Percentiles rank a stretch among this genome's conserved stretches.
phyloP scores from a whole-genome alignment of 139 green algal species.

The Chlorella vulgaris region DNA sequence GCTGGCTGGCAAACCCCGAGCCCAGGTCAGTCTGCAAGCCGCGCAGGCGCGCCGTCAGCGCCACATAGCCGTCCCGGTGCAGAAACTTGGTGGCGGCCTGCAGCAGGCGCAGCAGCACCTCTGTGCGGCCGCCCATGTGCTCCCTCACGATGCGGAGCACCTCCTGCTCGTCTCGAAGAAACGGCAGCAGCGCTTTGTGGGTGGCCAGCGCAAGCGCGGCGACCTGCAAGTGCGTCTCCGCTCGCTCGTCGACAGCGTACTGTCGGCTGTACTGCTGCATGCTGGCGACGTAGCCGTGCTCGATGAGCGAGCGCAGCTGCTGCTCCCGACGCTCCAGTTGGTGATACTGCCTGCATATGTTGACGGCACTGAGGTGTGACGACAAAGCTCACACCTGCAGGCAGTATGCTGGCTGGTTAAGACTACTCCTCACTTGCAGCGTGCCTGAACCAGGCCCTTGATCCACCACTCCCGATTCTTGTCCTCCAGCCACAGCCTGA shows the following conservation, averaged over 20 bases:
- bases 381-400: too few relatives aligned
- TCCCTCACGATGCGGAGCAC: constrained; percentile 41
- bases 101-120: constrained; percentile 30
- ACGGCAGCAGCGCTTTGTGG: constrained; percentile 40
- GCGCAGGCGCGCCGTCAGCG: constrained; percentile 26
- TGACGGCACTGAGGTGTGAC: too few relatives aligned
- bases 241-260: constrained; percentile 38
- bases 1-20: constrained; percentile 28
- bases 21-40: constrained; percentile 50
- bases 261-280: not conserved
- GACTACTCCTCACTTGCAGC: constrained; percentile 32
- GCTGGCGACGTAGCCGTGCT: not conserved
- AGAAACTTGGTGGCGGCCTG: constrained; percentile 21
- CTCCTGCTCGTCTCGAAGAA: constrained; percentile 42
- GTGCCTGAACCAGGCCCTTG: constrained; percentile 15
- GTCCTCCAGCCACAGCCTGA: constrained; percentile 36
- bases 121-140: constrained; percentile 48
- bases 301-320: constrained; percentile 9
- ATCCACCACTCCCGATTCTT: constrained; percentile 47
- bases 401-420: not conserved
- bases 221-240: constrained; percentile 44
- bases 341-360: constrained; percentile 30
- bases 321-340: constrained; percentile 34
- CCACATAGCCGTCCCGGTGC: constrained; percentile 35
- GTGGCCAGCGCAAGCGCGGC: constrained; percentile 38